Evolutionary conservation across 495 filamentous ascomycete genomes (phyloP).

Genomic region (Xylaria venustula): DNA sequence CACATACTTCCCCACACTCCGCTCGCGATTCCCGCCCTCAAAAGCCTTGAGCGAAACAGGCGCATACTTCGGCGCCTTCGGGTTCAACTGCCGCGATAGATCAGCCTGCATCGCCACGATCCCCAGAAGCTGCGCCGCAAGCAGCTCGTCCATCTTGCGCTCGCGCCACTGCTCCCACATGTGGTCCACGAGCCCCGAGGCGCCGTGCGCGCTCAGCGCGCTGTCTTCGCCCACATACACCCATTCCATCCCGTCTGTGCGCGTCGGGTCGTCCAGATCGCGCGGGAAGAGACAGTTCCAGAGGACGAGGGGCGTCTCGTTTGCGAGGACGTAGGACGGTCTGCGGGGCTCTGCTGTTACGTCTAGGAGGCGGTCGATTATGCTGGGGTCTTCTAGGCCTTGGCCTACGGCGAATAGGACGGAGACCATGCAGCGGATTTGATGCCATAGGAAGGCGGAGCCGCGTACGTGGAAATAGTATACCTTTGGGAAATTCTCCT

Average conservation of each 20-base stretch:
- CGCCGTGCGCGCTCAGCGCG: conserved; percentile 51
- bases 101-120: conserved; percentile 55
- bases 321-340: conserved; percentile 87
- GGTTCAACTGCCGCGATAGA: conserved; percentile 16
- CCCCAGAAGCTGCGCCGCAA: conserved; percentile 67
- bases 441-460: conserved; percentile 97
- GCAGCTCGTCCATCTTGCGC: conserved; percentile 83
- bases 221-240: conserved; percentile 65
- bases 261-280: conserved; percentile 40
- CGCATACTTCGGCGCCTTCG: conserved; percentile 21
- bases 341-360: conserved; percentile 62
- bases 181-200: conserved; percentile 65
- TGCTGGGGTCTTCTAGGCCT: conserved; percentile 70
- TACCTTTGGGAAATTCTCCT: conserved; percentile 57
- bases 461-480: conserved; percentile 86
- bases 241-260: conserved; percentile 72
- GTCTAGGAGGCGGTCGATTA: conserved; percentile 74
- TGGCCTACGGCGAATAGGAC: conserved; percentile 91
- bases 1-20: conserved; percentile 64
- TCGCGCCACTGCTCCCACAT: conserved; percentile 81
- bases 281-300: conserved; percentile 91
- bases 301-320: conserved; percentile 82
- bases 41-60: conserved; percentile 55
- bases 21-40: conserved; percentile 62
- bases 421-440: conserved; percentile 87